phyloP scores from a whole-genome alignment of 306 rosid genomes.

The Cucurbita argyrosperma region DNA sequence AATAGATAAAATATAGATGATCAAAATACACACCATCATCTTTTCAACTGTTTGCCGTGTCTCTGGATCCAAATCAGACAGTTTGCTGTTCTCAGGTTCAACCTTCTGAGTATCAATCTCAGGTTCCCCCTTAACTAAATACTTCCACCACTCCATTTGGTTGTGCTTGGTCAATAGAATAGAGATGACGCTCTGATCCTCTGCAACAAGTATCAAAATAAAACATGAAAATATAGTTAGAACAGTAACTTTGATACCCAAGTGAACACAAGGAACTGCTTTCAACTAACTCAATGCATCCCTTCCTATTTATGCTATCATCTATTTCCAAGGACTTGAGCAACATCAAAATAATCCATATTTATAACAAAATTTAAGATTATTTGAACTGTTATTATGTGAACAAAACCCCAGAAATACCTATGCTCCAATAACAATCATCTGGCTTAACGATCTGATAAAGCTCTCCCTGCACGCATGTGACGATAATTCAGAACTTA shows the following conservation, averaged over 20 bases:
- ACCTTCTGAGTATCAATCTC: constrained; percentile 80
- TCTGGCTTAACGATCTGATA: constrained; percentile 50
- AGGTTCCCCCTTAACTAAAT: constrained; percentile 80
- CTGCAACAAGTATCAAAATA: constrained; percentile 26
- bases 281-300: not conserved
- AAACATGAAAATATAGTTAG: not conserved
- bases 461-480: constrained; percentile 50
- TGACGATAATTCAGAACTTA: not conserved
- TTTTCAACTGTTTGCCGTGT: constrained; percentile 79
- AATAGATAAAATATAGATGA: not conserved
- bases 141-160: constrained; percentile 98
- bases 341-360: not conserved
- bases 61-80: constrained; percentile 79
- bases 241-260: not conserved
- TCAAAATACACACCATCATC: constrained; percentile 60
- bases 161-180: constrained; percentile 88
- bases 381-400: not conserved
- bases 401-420: constrained; percentile 15
- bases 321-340: not conserved
- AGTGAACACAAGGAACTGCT: not conserved
- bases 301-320: not conserved
- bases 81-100: constrained; percentile 85
- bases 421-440: constrained; percentile 92
- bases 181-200: constrained; percentile 65
- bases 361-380: not conserved